Evolutionary conservation across 192 early-diverging fungal genomes (phyloP).

Genomic region (Kickxella alabastrina): DNA sequence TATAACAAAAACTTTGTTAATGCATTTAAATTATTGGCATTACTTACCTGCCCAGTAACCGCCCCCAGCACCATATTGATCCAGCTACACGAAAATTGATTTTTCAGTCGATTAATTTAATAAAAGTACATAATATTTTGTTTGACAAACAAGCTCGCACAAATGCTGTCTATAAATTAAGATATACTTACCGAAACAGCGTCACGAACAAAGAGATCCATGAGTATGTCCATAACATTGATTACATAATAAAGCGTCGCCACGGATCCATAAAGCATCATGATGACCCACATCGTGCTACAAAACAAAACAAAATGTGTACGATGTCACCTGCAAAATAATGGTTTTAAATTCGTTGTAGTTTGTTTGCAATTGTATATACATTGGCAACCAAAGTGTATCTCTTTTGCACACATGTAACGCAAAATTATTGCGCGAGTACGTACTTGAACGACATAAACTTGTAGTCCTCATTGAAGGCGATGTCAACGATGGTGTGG

Average conservation of each 20-base stretch:
- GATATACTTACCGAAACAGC: conserved; percentile 23
- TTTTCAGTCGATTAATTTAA: not conserved
- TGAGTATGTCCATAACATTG: conserved; percentile 14
- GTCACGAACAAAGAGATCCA: conserved; percentile 36
- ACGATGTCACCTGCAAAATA: no score
- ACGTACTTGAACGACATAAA: conserved; percentile 36
- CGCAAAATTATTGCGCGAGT: not conserved
- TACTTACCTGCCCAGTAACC: conserved; percentile 48
- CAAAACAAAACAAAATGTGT: not conserved
- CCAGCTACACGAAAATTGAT: conserved; percentile 14
- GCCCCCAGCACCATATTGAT: conserved; percentile 30
- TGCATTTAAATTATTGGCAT: not conserved
- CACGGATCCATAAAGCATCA: conserved; percentile 45
- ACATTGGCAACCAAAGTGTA: not conserved
- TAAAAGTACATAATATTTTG: not conserved
- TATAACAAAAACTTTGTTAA: not conserved
- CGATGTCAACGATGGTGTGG: conserved; percentile 10
- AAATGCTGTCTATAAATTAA: not conserved
- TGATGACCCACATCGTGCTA: conserved; percentile 37
- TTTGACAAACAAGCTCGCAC: not conserved
- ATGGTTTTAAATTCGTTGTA: not conserved
- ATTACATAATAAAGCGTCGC: conserved; percentile 23
- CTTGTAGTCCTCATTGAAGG: conserved; percentile 16
- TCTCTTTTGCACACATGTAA: not conserved
- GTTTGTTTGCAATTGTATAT: not conserved